Base-by-base conservation (phyloP, 495 filamentous ascomycete genomes). In the Podospora pseudopauciseta region DNA sequence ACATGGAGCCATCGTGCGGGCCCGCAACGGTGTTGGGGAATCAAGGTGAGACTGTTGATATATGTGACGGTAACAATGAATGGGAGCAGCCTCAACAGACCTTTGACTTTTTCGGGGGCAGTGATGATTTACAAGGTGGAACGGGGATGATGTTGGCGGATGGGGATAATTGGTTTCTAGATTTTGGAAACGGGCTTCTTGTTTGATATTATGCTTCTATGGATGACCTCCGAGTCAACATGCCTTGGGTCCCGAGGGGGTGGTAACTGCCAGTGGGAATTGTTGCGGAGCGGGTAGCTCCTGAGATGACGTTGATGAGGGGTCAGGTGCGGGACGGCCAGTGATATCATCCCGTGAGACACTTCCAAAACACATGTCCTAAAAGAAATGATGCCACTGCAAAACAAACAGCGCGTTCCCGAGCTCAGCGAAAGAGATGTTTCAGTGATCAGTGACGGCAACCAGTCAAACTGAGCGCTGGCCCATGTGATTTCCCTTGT, bases 91-190 rank as follows among this genome's bases (percentile, higher is more conserved):
- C 18, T 11, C 39, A 18, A 11, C 13, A 13, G 39, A 49, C 39
- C 13, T 49, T 49, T 16, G 39, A 49, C 39, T 6, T 49, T 16
- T 11, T 49, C 9, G 39, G 5, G 0, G 39, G 2, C 15, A 49
- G 6, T 49, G 39, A 49, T 49, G 39, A 11, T 16, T 49, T 49
- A 13, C 9, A 49, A 11, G 39, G 9, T 49, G 39, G 39, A 13
- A 49, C 0, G 7, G 39, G 39, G 5, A 49, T 49, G 39, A 59
- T 59, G 56, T 23, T 27, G 56, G n/a, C 18, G 19, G 26, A 59
- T 59, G 56, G 19, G 13, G 26, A 59, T 59, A 59, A 59, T 59
- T 59, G 26, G 26, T 59, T 59, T 27, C n/a, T 59, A 6, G 56
- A 27, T 1, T 23, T 59, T 59, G 58, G 19, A 28, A 60, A 28